phyloP scores from a whole-genome alignment of 768 basidiomycete genomes.

The Mrakia hoshinonis region DNA sequence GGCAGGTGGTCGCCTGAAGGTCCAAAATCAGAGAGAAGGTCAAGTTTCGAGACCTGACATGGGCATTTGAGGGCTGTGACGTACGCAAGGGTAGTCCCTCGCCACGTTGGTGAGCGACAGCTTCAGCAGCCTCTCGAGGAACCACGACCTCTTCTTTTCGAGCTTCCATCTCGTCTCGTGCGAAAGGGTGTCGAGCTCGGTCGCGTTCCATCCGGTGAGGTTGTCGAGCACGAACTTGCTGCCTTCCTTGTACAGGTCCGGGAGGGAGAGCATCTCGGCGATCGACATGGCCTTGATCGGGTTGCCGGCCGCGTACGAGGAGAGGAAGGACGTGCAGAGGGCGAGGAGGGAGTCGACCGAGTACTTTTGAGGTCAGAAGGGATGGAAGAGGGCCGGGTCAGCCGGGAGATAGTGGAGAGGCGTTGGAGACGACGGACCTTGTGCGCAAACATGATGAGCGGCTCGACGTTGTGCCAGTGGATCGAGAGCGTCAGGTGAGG shows the following conservation, averaged over 20 bases:
- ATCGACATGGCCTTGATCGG: conserved; percentile 13
- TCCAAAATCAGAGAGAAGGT: not conserved
- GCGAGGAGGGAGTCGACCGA: conserved; percentile 2
- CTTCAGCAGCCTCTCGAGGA: conserved; percentile 22
- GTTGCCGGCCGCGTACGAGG: conserved; percentile 4
- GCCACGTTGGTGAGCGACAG: conserved; percentile 1
- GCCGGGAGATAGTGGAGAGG: not conserved
- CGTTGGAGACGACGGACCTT: conserved; percentile 1
- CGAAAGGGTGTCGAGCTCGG: not conserved
- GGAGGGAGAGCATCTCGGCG: not conserved
- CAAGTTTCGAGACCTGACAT: not conserved
- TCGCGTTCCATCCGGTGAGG: not conserved
- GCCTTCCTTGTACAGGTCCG: not conserved
- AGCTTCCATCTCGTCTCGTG: conserved; percentile 18
- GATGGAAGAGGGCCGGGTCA: not conserved
- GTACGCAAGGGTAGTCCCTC: conserved; percentile 21
- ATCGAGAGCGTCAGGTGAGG: conserved; percentile 15
- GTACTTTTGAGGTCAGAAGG: not conserved
- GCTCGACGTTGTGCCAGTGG: conserved; percentile 15
- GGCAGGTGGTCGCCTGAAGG: conserved; percentile 7
- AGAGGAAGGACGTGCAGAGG: conserved; percentile 7
- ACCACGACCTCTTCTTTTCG: conserved; percentile 9
- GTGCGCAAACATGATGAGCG: conserved; percentile 4
- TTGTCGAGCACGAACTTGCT: conserved; percentile 16
- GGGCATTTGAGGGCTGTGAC: not conserved